Evolutionary conservation across 805 yeast genomes (phyloP).

Genomic region (Lachancea nothofagi): DNA sequence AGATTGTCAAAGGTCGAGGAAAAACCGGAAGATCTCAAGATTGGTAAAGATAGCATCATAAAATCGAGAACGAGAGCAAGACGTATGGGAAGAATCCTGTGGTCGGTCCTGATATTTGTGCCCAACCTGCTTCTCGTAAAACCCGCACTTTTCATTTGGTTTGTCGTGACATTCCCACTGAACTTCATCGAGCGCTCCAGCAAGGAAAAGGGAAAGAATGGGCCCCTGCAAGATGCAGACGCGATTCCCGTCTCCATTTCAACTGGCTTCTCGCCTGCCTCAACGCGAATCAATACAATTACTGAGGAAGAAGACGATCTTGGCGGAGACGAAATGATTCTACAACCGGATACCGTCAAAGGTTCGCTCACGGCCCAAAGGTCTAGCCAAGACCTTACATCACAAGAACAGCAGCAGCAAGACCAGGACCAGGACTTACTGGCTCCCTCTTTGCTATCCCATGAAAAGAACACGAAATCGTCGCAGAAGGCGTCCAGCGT

Average conservation of each 20-base stretch:
- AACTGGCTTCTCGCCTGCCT: not conserved
- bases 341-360: slow-evolving; percentile 30
- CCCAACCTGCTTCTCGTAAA: slow-evolving; percentile 47
- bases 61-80: not conserved
- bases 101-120: slow-evolving; percentile 38
- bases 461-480: not conserved
- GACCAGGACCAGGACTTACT: not conserved
- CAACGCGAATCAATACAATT: slow-evolving; percentile 6
- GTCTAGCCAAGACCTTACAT: slow-evolving; percentile 9
- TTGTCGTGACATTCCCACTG: slow-evolving; percentile 52
- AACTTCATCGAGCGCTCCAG: slow-evolving; percentile 33
- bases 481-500: slow-evolving; percentile 13
- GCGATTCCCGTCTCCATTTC: not conserved
- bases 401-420: slow-evolving; percentile 5
- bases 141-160: slow-evolving; percentile 48
- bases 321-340: slow-evolving; percentile 26
- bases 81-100: slow-evolving; percentile 12
- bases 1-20: not conserved
- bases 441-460: not conserved
- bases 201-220: slow-evolving; percentile 1
- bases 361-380: slow-evolving; percentile 23
- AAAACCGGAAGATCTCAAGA: not conserved
- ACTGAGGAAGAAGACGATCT: slow-evolving; percentile 26
- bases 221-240: not conserved
- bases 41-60: not conserved